phyloP scores from a whole-genome alignment of 1,284 basidiomycete genomes.

The Leccinum subrobustum region DNA sequence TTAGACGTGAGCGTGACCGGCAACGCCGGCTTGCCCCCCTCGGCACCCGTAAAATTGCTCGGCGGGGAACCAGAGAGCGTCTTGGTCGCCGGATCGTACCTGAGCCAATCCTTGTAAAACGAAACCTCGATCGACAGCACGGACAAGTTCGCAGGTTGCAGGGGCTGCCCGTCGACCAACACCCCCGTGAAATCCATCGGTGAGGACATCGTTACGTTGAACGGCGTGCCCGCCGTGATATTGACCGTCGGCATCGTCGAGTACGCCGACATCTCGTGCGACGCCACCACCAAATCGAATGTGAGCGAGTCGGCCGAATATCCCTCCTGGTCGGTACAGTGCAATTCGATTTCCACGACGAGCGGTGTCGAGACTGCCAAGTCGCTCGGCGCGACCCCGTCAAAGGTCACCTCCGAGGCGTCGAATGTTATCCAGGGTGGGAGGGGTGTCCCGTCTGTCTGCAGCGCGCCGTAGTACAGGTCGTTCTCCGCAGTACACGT shows the following conservation, averaged over 20 bases:
- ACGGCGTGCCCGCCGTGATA: constrained; percentile 52
- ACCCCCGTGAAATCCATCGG: constrained; percentile 59
- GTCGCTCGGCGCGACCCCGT: constrained; percentile 69
- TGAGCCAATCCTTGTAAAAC: constrained; percentile 56
- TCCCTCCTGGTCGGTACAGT: constrained; percentile 65
- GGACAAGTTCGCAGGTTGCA: constrained; percentile 54
- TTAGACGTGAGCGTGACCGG: constrained; percentile 60
- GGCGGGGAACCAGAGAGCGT: constrained; percentile 67
- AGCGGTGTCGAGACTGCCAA: constrained; percentile 39
- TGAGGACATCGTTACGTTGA: constrained; percentile 60
- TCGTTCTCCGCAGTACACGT: constrained; percentile 55
- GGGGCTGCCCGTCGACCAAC: constrained; percentile 55
- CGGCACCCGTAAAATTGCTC: constrained; percentile 29
- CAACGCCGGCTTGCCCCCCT: constrained; percentile 40
- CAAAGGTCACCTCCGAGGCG: constrained; percentile 66
- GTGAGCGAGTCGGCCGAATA: constrained; percentile 51
- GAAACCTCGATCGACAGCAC: constrained; percentile 57
- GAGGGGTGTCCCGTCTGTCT: constrained; percentile 64
- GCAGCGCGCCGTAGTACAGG: constrained; percentile 68
- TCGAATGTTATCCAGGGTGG: constrained; percentile 81
- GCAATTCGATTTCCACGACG: constrained; percentile 52
- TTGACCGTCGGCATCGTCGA: constrained; percentile 61
- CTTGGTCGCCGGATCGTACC: constrained; percentile 53
- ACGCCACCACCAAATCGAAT: constrained; percentile 60
- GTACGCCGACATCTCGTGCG: constrained; percentile 59